These are phyloP conservation scores for Cercospora canescens DNA, from an alignment of 2,329 filamentous ascomycete species.

Conservation along the genomic window DNA sequence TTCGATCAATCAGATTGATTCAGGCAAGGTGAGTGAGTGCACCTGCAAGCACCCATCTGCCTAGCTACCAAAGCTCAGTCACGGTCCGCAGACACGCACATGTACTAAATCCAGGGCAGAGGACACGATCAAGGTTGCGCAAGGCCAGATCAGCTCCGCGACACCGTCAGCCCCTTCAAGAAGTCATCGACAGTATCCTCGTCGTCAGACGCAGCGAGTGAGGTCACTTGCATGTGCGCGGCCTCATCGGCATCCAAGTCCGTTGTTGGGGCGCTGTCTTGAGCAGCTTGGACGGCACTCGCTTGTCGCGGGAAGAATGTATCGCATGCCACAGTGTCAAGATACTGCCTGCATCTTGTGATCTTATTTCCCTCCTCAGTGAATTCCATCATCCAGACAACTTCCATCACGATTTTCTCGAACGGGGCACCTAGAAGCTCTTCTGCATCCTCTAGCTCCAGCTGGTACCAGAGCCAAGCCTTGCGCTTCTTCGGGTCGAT, in stretches of 20 bases:
- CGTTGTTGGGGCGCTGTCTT: neutral
- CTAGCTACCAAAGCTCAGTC: neutral
- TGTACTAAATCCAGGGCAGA: neutral
- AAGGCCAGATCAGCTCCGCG: neutral
- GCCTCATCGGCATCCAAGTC: neutral
- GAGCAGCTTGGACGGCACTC: neutral
- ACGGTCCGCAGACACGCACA: neutral
- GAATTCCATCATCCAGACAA: conserved; percentile 8
- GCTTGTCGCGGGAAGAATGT: conserved; percentile 2
- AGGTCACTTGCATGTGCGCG: neutral
- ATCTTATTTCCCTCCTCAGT: conserved; percentile 5
- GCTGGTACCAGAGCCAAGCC: conserved; percentile 10
- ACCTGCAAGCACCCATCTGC: neutral
- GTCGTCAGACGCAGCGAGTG: neutral
- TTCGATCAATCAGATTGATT: neutral
- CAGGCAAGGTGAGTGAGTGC: neutral
- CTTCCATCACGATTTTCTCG: conserved; percentile 10
- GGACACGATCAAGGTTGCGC: neutral
- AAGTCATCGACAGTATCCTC: neutral
- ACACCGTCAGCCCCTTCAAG: neutral
- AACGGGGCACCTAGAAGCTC: neutral
- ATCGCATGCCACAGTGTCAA: conserved; percentile 8
- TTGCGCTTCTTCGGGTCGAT: conserved; percentile 6
- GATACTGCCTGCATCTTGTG: conserved; percentile 1
- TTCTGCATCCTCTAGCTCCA: neutral